Conservation (phyloP, 495 filamentous ascomycete species). For the Annulohypoxylon moriforme region DNA sequence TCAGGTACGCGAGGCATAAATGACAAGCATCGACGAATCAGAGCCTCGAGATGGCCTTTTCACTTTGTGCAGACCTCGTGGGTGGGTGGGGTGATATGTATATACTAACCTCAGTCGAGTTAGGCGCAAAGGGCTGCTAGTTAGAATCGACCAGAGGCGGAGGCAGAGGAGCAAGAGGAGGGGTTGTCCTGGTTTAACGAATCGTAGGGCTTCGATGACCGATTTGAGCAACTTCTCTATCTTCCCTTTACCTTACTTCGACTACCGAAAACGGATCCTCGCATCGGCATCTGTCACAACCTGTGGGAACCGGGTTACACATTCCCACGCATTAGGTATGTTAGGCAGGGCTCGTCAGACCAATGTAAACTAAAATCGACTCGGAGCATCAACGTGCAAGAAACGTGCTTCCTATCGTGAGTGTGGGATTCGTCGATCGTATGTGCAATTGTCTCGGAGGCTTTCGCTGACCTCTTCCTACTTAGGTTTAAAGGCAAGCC, state of each 20-base stretch:
- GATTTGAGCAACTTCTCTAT: constrained; percentile 17
- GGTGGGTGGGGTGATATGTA: constrained; percentile 35
- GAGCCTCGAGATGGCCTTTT: constrained; percentile 18
- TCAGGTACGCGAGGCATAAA: constrained; percentile 44
- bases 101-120: constrained; percentile 40
- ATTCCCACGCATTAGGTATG: constrained; percentile 24
- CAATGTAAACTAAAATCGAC: constrained; percentile 22
- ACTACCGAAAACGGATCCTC: constrained; percentile 42
- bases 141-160: constrained; percentile 3
- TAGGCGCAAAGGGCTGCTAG: constrained; percentile 17
- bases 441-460: constrained; percentile 35
- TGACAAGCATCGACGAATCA: constrained; percentile 33
- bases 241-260: constrained; percentile 21
- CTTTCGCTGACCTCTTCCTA: constrained; percentile 30
- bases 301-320: constrained; percentile 38
- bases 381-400: constrained; percentile 42
- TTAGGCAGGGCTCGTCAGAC: constrained; percentile 17
- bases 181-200: constrained; percentile 35
- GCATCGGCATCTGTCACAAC: constrained; percentile 33
- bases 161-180: constrained; percentile 15
- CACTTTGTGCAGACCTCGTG: constrained; percentile 25
- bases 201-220: constrained; percentile 25
- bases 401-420: constrained; percentile 45
- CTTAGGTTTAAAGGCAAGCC: constrained; percentile 24
- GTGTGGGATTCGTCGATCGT: constrained; percentile 44